These are phyloP conservation scores for Diaporthe humulicola DNA, from an alignment of 2,329 filamentous ascomycete genomes.

Conservation along the genomic window DNA sequence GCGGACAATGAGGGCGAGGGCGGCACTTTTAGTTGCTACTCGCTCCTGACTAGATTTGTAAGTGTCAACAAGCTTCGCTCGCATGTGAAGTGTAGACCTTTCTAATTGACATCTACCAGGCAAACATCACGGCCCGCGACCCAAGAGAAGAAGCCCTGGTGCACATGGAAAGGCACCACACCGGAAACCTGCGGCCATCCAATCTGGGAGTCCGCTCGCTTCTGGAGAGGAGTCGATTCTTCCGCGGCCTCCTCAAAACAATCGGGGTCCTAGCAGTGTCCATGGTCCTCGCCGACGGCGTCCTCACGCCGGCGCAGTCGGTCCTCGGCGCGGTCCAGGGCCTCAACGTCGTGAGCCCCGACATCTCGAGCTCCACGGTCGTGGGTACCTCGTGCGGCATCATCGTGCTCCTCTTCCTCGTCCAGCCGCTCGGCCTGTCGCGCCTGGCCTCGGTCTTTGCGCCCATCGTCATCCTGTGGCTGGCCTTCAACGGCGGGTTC, in stretches of 20 bases:
- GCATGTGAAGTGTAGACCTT: accelerated
- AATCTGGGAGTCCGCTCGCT: conserved; percentile 65
- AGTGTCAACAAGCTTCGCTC: neutral
- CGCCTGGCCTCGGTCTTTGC: conserved; percentile 72
- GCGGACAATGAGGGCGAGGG: conserved; percentile 79
- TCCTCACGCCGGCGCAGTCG: conserved; percentile 76
- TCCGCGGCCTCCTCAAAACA: conserved; percentile 67
- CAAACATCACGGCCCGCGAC: conserved; percentile 73
- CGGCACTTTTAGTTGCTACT: conserved; percentile 76
- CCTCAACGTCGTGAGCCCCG: conserved; percentile 66
- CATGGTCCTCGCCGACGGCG: conserved; percentile 74
- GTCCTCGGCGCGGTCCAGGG: conserved; percentile 77
- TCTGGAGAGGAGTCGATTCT: conserved; percentile 68
- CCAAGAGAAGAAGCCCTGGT: conserved; percentile 68
- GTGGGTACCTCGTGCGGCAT: conserved; percentile 75
- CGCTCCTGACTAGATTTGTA: conserved; percentile 69
- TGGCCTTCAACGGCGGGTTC: conserved; percentile 71
- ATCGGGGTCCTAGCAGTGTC: conserved; percentile 75
- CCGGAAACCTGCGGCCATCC: conserved; percentile 65
- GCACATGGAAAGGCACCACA: conserved; percentile 69
- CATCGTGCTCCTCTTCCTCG: conserved; percentile 70
- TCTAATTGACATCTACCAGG: conserved; percentile 40
- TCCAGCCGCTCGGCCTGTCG: conserved; percentile 74
- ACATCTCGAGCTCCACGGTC: conserved; percentile 68
- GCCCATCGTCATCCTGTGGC: conserved; percentile 75